phyloP scores from a whole-genome alignment of 495 filamentous ascomycete genomes.

The Lasiosphaeriaceae sp. region DNA sequence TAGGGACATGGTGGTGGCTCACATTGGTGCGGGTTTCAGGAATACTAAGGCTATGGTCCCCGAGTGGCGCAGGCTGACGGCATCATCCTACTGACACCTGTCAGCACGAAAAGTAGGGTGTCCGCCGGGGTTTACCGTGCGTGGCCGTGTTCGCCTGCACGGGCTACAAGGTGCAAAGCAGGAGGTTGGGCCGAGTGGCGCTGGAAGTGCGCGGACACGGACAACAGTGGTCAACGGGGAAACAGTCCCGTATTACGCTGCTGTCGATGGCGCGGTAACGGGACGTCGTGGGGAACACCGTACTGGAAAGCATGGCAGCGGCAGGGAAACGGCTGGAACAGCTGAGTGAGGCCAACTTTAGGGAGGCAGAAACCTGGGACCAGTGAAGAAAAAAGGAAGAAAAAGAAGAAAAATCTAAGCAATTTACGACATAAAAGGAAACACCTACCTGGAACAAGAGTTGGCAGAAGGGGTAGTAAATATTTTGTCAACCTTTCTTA shows the following conservation, averaged over 20 bases:
- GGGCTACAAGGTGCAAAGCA: neutral
- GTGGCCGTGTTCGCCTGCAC: neutral
- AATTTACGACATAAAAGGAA: constrained; percentile 1
- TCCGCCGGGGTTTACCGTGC: constrained; percentile 5
- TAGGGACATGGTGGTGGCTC: too few relatives aligned
- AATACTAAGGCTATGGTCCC: too few relatives aligned
- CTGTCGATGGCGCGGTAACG: neutral
- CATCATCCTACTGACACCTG: constrained; percentile 1
- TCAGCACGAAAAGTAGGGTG: neutral
- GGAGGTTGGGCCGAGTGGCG: neutral
- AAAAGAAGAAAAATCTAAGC: neutral
- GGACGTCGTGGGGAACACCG: neutral
- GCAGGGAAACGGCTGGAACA: constrained; percentile 2
- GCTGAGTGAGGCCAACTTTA: constrained; percentile 1
- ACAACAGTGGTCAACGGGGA: neutral
- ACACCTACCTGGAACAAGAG: neutral
- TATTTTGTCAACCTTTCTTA: neutral
- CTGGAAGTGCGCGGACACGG: too few relatives aligned
- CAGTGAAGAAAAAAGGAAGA: neutral
- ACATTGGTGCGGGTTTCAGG: too few relatives aligned
- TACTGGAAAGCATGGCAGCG: constrained; percentile 3
- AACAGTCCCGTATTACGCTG: neutral
- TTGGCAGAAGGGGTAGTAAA: neutral
- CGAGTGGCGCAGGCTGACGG: too few relatives aligned
- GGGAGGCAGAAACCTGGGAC: neutral